Base-by-base conservation (phyloP, 2,329 filamentous ascomycete genomes). In the Chaetomium strumarium region DNA sequence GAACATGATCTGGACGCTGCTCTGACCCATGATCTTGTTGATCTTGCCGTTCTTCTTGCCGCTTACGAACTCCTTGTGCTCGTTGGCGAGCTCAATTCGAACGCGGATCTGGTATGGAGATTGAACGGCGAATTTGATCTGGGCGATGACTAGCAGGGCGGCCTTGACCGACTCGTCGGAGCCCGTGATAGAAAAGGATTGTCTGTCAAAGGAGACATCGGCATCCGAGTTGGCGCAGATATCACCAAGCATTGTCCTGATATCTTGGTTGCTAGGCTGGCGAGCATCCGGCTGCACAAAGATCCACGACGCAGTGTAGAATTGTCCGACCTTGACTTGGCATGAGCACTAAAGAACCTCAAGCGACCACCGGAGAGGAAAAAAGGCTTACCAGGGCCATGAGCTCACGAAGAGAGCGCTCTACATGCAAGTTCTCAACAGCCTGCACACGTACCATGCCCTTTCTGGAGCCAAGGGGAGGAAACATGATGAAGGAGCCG, bases 21-120 rank as follows among this genome's bases (percentile, higher is more conserved):
- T 96, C 71, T 97, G 92, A 20, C 92, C 93, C 93, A 99, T 99
- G 65, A 99, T 99, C 78, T 99, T 99, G 78, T 99, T 99, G 72
- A 99, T 99, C 75, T 99, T 99, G 71, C 93, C 93, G 64, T 99
- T 99, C 77, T 99, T 99, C 78, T 99, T 99, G 62, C 93, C 93
- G 62, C 91, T 96, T 52, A 99, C 93, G 67, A 99, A 99, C 67
- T 99, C 93, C 71, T 99, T 99, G 76, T 99, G 93, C 73, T 99
- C 93, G 66, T 97, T 97, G 65, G 93, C 93, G 52, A 99, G 85
- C 75, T 99, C 93, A 58, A 99, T 95, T 76, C 97, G 97, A 66
- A 99, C 92, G 52, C 91, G 84, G 67, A 99, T 95, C 67, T 95
- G 91, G 65, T 95, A 95, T 60, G 89, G 88, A 39, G 87, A 84